Base-by-base conservation (phyloP, 306 rosid genomes). In the Clitoria ternatea region DNA sequence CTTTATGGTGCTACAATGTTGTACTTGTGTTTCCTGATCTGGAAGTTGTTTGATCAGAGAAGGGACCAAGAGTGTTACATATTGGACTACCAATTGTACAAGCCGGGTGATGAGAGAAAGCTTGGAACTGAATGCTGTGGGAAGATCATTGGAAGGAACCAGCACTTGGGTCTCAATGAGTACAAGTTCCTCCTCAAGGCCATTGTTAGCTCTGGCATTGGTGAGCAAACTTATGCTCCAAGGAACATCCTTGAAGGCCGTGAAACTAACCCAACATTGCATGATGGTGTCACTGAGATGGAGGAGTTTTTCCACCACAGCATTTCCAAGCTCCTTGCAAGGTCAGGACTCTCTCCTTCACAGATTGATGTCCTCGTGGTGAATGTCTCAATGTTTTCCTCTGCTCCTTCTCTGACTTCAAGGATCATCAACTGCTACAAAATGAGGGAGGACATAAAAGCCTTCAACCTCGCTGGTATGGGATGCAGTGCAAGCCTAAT, bases 401-500 rank as follows among this genome's bases (percentile, higher is more conserved):
- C 77, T 8, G 55, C 73, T 5, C 98, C 98, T 5, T 93, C 98
- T 6, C 56, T 93, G 0, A 20, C 96, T 4, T 72, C 92, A 0
- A 60, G 85, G 10, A 88, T 93, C 39, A 65, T 89, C 5, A 87
- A 82, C 74, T 85, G 29, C 50, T 93, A 84, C 84, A 93, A 88
- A 59, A 63, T 93, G 93, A 83, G 88, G 61, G 79, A 85, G 6
- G 89, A 93, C 43, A 52, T 93, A 5, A 89, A 94, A 81, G 89
- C 87, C 13, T 91, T 44, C 56, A 94, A 90, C 35, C 91, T 94
- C 80, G 75, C 84, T 3, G 99, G 97, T 0, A 94, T 94, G 99
- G 99, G 99, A 0, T 94, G 99, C 64, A 87, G 95, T 19, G 99
- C 99, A 0, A 91, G 97, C 76, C 79, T 94, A 0, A 77, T 94